These are phyloP conservation scores for Colletotrichum sp. DNA, from an alignment of 2,329 filamentous ascomycete genomes.

Conservation along the genomic window DNA sequence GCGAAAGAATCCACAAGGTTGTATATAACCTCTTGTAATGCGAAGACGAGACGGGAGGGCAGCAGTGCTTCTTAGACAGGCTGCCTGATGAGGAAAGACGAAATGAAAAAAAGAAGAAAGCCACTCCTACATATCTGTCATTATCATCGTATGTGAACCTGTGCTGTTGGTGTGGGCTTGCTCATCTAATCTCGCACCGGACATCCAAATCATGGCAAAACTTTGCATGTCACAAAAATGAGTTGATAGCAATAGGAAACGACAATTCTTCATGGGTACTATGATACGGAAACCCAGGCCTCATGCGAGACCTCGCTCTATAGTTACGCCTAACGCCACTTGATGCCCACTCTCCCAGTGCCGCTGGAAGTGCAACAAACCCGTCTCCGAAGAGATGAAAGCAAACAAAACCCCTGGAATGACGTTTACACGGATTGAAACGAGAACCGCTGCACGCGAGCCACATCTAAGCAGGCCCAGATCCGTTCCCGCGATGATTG, in stretches of 20 bases:
- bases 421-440: background rate
- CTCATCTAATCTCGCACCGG: background rate
- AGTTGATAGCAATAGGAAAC: background rate
- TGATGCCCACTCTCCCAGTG: slow-evolving; percentile 5
- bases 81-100: slow-evolving; percentile 3
- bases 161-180: background rate
- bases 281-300: background rate
- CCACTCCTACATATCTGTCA: background rate
- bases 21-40: slow-evolving; percentile 22
- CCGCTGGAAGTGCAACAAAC: background rate
- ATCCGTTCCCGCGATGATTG: slow-evolving; percentile 6
- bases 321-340: slow-evolving; percentile 9
- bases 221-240: background rate
- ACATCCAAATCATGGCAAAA: background rate
- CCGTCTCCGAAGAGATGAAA: background rate
- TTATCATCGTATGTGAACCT: background rate
- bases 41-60: slow-evolving; percentile 1
- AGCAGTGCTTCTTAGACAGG: background rate
- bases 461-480: background rate
- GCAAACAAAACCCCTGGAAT: background rate
- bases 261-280: background rate
- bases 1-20: background rate
- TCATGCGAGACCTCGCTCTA: background rate
- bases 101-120: slow-evolving; percentile 1
- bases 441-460: background rate